Base-by-base conservation (phyloP, 768 basidiomycete genomes). In the Lentinula aciculospora region DNA sequence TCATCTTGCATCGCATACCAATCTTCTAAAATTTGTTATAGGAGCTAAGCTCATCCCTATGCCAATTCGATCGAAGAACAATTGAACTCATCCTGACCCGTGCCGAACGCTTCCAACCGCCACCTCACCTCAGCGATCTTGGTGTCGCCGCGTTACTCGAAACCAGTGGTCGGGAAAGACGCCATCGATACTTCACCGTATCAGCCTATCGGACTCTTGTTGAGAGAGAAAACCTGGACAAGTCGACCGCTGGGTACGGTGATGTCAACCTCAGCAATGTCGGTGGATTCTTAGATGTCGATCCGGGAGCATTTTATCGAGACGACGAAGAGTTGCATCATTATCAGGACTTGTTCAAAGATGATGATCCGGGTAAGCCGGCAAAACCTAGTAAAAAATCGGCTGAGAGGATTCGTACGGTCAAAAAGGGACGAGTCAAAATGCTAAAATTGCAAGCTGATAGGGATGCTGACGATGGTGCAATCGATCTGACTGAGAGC, bases 111-210 rank as follows among this genome's bases (percentile, higher is more conserved):
- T 76, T 67, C 58, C 76, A 75, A 9, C 83, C 85, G 13, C 92
- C 92, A 3, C 59, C 80, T 4, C 91, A 93, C 68, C 79, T 94
- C 13, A 75, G 75, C 53, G 89, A 94, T 67, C 74, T 90, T 39
- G 79, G 83, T 27, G 81, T 92, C 50, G 79, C 81, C 21, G 81
- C 84, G 36, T 69, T 91, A 28, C 86, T 88, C 79, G 95, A 97
- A 71, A 91, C 84, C 0, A 77, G 80, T 61, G 92, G 92, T 4
- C 84, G 93, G 34, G 92, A 98, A 72, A 86, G 93, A 28, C 87
- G 92, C 23, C 84, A 92, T 67, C 81, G 92, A 61, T 92, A 92
- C 66, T 94, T 84, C 73, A 90, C 91, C 0, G 68, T 88, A 44
- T 77, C 80, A 1, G 82, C 85, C 29, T 96, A 90, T 70, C 79